phyloP scores from a whole-genome alignment of 1,284 basidiomycete species.

The Fomes fomentarius region DNA sequence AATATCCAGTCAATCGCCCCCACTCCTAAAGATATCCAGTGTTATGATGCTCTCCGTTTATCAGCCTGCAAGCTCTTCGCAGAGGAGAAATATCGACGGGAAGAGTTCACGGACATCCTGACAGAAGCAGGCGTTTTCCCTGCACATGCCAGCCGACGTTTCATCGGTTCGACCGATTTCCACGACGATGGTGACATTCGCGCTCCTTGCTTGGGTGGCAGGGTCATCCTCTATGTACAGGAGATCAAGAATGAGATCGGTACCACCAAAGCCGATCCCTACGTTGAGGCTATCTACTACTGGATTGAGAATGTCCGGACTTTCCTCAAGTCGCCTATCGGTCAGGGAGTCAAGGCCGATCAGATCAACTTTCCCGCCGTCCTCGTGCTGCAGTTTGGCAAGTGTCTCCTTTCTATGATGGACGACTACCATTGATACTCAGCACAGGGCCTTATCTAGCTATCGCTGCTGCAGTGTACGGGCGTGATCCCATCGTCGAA shows the following conservation, averaged over 20 bases:
- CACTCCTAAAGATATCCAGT: slow-evolving; percentile 5
- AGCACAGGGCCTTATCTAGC: neutral
- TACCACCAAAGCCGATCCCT: neutral
- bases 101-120: neutral
- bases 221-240: neutral
- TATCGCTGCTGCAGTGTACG: neutral
- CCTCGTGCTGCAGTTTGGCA: slow-evolving; percentile 11
- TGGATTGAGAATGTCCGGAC: neutral
- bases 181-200: neutral
- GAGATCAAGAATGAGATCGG: neutral
- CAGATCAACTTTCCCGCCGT: slow-evolving; percentile 7
- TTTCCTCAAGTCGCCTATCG: neutral
- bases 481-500: slow-evolving; percentile 2
- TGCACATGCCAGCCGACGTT: no score
- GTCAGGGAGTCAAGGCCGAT: neutral
- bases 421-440: neutral
- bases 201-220: neutral
- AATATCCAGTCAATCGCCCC: slow-evolving; percentile 9
- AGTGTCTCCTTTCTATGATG: neutral
- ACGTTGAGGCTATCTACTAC: slow-evolving; percentile 4
- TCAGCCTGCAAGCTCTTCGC: neutral
- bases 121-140: no score
- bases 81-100: neutral
- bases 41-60: neutral
- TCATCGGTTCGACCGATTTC: neutral